phyloP scores from a whole-genome alignment of 1,284 basidiomycete genomes.

The Leccinum solheimii region DNA sequence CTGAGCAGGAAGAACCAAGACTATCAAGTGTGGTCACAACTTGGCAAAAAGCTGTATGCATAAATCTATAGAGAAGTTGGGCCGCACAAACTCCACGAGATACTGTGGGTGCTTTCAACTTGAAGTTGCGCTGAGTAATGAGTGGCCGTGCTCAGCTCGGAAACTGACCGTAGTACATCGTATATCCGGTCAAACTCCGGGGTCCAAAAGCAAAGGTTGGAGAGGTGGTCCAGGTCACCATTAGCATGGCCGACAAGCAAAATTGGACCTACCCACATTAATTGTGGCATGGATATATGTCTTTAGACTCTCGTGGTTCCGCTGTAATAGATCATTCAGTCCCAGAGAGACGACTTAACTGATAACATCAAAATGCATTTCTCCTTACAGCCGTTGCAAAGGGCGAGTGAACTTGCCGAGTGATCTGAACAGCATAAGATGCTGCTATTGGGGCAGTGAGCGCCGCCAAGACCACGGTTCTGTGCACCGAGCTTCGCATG shows the following conservation, averaged over 20 bases:
- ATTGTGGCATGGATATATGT: background rate
- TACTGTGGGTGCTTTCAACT: too few species aligned
- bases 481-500: background rate
- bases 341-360: background rate
- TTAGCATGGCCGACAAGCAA: conserved; percentile 7
- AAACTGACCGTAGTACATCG: too few species aligned
- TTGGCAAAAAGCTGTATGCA: background rate
- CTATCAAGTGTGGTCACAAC: background rate
- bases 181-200: background rate
- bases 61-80: too few species aligned
- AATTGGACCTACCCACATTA: background rate
- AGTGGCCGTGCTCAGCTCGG: too few species aligned
- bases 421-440: background rate
- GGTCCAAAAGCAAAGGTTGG: background rate
- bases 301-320: conserved; percentile 6
- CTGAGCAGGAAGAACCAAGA: background rate
- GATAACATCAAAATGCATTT: background rate
- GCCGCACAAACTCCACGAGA: too few species aligned
- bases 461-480: background rate
- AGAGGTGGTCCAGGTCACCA: background rate
- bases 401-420: background rate
- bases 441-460: background rate
- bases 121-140: too few species aligned
- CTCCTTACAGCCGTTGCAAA: background rate
- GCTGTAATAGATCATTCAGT: background rate